Conservation (phyloP, 208 protist species). For the Leishmania lainsoni region DNA sequence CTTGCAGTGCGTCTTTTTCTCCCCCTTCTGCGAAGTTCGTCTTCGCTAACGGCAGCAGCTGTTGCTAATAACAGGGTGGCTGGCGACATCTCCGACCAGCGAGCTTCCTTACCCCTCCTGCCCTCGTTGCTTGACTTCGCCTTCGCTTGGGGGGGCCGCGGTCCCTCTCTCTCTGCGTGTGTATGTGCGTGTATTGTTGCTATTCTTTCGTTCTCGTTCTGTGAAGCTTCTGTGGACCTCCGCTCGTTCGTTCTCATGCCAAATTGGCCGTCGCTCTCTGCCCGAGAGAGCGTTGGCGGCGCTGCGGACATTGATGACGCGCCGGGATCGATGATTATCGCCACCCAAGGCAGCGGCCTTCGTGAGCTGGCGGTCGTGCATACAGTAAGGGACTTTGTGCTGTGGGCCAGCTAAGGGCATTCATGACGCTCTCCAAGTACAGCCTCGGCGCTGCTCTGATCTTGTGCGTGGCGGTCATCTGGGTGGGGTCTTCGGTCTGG, state of each 20-base stretch:
- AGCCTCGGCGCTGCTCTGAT: constrained; percentile 83
- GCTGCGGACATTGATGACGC: neutral
- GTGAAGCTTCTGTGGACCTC: neutral
- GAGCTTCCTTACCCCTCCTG: neutral
- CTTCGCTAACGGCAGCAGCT: neutral
- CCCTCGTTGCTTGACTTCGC: neutral
- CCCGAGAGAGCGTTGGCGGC: neutral
- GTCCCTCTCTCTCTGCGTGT: neutral
- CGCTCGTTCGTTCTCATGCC: neutral
- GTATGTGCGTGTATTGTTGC: neutral
- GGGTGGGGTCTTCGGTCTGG: constrained; percentile 86
- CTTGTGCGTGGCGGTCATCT: constrained; percentile 89
- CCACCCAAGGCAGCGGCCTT: constrained; percentile 2
- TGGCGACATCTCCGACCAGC: neutral
- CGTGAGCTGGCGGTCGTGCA: neutral
- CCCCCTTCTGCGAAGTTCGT: neutral
- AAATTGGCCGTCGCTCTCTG: neutral
- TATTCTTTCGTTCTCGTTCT: neutral
- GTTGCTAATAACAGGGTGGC: neutral
- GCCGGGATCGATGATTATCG: constrained; percentile 2
- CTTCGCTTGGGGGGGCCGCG: neutral
- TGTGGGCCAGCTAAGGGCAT: neutral
- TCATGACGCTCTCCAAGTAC: constrained; percentile 58
- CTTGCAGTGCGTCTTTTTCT: neutral
- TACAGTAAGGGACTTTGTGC: neutral